phyloP scores from a whole-genome alignment of 2,329 filamentous ascomycete genomes.

The Neonectria punicea region DNA sequence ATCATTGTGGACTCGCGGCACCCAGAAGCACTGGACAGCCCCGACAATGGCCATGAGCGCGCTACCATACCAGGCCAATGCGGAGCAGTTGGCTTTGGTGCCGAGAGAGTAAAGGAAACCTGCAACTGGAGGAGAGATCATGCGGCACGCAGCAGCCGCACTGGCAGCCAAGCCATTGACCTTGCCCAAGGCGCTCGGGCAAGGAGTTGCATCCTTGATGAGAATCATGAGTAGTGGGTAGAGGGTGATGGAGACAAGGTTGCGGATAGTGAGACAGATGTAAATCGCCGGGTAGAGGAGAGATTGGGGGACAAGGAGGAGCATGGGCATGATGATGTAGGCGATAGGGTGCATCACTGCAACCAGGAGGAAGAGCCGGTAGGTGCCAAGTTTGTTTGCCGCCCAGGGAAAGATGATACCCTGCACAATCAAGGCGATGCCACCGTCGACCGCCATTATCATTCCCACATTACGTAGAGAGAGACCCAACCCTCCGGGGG shows the following conservation, averaged over 20 bases:
- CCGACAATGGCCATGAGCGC: constrained; percentile 66
- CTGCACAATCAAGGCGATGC: constrained; percentile 69
- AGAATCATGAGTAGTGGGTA: constrained; percentile 74
- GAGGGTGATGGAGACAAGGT: constrained; percentile 70
- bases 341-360: constrained; percentile 70
- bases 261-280: constrained; percentile 65
- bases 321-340: constrained; percentile 68
- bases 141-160: constrained; percentile 73
- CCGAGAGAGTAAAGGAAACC: constrained; percentile 73
- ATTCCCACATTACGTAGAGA: constrained; percentile 71
- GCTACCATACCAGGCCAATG: constrained; percentile 72
- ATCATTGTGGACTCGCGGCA: constrained; percentile 50
- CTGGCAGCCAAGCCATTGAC: constrained; percentile 75
- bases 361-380: constrained; percentile 67
- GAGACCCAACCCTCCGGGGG: constrained; percentile 70
- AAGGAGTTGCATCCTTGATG: constrained; percentile 73
- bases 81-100: constrained; percentile 67
- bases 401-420: constrained; percentile 69
- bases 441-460: constrained; percentile 68
- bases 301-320: constrained; percentile 64
- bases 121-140: constrained; percentile 72
- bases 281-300: constrained; percentile 69
- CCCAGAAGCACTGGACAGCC: constrained; percentile 68
- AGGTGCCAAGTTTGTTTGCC: constrained; percentile 68
- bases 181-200: constrained; percentile 65